Evolutionary conservation across 1,139 yeast genomes (phyloP).

Genomic region (Pichia sp.): DNA sequence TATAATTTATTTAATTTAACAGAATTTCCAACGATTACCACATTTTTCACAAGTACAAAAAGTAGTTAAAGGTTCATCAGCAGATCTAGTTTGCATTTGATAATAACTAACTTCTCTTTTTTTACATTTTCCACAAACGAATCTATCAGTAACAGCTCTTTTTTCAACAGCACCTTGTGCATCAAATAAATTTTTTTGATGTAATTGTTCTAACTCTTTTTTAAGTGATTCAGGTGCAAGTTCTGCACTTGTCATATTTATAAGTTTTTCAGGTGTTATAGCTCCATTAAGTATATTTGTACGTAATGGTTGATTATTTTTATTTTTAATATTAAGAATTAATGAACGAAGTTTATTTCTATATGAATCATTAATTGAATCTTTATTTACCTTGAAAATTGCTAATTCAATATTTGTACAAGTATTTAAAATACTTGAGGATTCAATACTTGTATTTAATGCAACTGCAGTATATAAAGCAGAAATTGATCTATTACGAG

Average conservation of each 20-base stretch:
- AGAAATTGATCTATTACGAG: constrained; percentile 78
- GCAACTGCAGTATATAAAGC: constrained; percentile 89
- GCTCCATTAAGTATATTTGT: constrained; percentile 59
- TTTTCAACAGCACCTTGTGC: constrained; percentile 98
- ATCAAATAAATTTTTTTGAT: constrained; percentile 84
- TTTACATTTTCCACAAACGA: constrained; percentile 96
- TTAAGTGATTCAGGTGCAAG: constrained; percentile 89
- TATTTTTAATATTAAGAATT: constrained; percentile 80
- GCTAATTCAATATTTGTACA: constrained; percentile 71
- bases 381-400: constrained; percentile 55
- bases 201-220: constrained; percentile 78
- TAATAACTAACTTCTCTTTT: constrained; percentile 94
- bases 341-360: constrained; percentile 77
- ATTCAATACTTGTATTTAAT: constrained; percentile 60
- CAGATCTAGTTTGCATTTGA: constrained; percentile 96
- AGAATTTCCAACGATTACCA: constrained; percentile 96
- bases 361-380: constrained; percentile 52
- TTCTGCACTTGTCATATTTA: constrained; percentile 83
- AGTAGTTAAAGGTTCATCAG: constrained; percentile 97
- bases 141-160: constrained; percentile 93
- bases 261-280: constrained; percentile 58
- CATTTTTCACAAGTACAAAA: constrained; percentile 97
- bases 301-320: constrained; percentile 81
- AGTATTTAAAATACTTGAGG: constrained; percentile 50
- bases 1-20: constrained; percentile 31